Base-by-base conservation (phyloP, 768 basidiomycete species). In the Mrakia hoshinonis region DNA sequence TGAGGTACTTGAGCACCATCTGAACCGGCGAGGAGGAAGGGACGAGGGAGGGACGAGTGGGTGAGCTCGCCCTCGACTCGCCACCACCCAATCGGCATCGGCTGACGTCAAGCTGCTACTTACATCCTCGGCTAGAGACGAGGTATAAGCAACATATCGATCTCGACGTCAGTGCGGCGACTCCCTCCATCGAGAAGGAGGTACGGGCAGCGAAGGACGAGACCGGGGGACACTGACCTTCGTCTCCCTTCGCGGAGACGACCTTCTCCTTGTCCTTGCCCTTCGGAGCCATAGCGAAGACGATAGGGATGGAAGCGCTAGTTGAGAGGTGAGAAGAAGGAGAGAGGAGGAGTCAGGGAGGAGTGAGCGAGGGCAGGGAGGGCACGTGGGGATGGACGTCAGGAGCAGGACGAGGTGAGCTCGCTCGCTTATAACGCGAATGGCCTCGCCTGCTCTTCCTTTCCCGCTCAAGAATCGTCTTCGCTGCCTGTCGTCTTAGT, bases 71-170 rank as follows among this genome's bases (percentile, higher is more conserved):
- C 22, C n/a, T 4, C 29, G 18, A 11, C 31, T 38, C 58, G 34
- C 58, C 58, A 61, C 58, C 55, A 18, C 55, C 34, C 55, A n/a
- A 12, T 11, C 55, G 2, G 15, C 22, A n/a, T 11, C 22, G 31
- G 31, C 15, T 20, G 7, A 13, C 46, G 9, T 4, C 4, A 22
- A 4, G 15, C 43, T 43, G 15, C 4, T 15, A 38, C 63, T 54
- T 52, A 70, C 69, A 15, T 70, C 69, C 31, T 70, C 69, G 47
- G 69, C 69, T 70, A 15, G n/a, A n/a, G n/a, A n/a, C n/a, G n/a
- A n/a, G n/a, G n/a, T 10, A 39, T 43, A 43, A 43, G 43, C 43
- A 29, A 52, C 29, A 7, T 0, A 65, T 29, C 24, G 24, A 29
- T 12, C 55, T 58, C 10, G 12, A 58, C 13, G 18, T 58, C 26